Evolutionary conservation across 352 stramenopile genomes (phyloP), one percentile per base, ranked within the genome.

Genomic region (Phytophthora sp.): DNA sequence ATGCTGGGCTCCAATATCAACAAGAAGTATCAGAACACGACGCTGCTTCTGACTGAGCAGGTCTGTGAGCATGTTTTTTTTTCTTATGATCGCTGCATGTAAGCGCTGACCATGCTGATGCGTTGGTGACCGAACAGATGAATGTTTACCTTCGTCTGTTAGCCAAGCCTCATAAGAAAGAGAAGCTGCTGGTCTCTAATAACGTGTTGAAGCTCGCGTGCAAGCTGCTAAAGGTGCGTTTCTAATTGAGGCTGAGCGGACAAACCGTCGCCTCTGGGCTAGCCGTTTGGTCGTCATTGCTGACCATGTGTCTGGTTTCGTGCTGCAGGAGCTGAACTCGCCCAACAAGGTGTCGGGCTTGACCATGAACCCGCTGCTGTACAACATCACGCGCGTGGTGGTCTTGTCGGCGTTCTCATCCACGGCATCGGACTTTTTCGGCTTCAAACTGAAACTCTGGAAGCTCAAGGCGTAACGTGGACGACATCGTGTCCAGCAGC

Each of bases 21-120:
- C 72, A 88, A 90, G 61, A 96, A 94, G 72, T 97, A 96, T 68
- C 82, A 95, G 50, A 95, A 97, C 79, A 96, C 88, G n/a, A 93
- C 86, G 63, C 74, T 97, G 35, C 77, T 97, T 54, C 67, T 97
- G 57, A 97, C 90, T 11, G 90, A 97, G 74, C 88, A 97, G 83
- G 86, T 94, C 66, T 20, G 66, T 62, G 56, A n/a, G n/a, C n/a
- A 35, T 24, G 36, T 56, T 49, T 42, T 53, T 21, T 31, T 26
- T 52, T 24, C 41, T 61, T 27, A 21, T 31, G 11, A 33, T 42
- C 4, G 9, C 16, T 66, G 26, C 16, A 45, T 30, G 18, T 24
- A 31, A 11, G 26, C 53, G 21, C 39, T 76, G 11, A 56, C 57
- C 4, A 23, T 49, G 20, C 57, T 69, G 33, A 27, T 63, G 46